Evolutionary conservation across 208 protist species (phyloP), one percentile per base, ranked within the genome.

Genomic region (Wallacemonas sp.): DNA sequence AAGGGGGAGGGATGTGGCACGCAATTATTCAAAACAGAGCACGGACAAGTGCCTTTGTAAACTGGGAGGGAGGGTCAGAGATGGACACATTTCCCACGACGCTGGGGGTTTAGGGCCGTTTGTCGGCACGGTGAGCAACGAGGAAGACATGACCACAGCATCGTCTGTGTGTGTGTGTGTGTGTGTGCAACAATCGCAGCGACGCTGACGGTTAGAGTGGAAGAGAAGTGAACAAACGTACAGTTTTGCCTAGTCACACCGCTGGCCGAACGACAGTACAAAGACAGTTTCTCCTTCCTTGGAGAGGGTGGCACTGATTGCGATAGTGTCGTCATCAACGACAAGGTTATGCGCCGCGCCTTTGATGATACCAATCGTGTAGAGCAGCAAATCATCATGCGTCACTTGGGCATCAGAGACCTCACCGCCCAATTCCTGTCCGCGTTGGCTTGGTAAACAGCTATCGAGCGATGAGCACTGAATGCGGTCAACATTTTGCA

Each of bases 271-370:
- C 32, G 84, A 76, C 19, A 93, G 64, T 13, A 83, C 57, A 68
- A 93, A 89, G 22, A 87, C 73, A 6, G 76, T 81, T 54, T 93
- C 84, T 15, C 78, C 77, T 26, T 87, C 78, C 22, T 76, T 80
- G 19, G 81, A 83, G 41, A 84, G 42, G 3, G 53, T 79, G 37
- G 76, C 83, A 17, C 42, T 77, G 22, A 93, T 58, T n/a, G 54
- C 29, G 26, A 81, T 66, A 50, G 53, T 22, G 24, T 38, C 63
- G 45, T 66, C 54, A 1, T 71, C 59, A 13, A 66, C 63, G 13
- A 79, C 58, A 30, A 92, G 66, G 36, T 74, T 62, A 53, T 87
- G 69, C 42, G 73, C 72, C 17, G 78, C 54, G n/a, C 82, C 86
- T 36, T 81, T 79, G 46, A 84, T 68, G 9, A 84, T 46, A 8